A percentile compares a stretch with the other conserved stretches of the same genome.
These are phyloP conservation scores for Begonia fuchsioides DNA, from an alignment of 306 rosid genomes.

Conservation along the genomic window DNA sequence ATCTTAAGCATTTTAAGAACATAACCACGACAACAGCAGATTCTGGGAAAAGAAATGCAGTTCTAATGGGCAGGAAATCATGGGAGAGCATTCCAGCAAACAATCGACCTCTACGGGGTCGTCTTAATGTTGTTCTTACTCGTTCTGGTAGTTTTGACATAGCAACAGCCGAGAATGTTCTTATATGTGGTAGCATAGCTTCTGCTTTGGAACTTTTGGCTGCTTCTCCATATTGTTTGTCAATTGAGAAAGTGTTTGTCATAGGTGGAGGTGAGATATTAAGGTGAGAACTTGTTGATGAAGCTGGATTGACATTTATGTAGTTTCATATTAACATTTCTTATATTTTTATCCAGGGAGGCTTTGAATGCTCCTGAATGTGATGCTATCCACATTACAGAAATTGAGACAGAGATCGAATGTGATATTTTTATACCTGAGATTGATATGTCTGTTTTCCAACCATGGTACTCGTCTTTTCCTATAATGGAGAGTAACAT, in stretches of 20 bases:
- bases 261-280: conserved; percentile 81
- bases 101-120: conserved; percentile 63
- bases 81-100: conserved; percentile 76
- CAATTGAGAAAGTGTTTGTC: conserved; percentile 90
- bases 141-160: conserved; percentile 90
- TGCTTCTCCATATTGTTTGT: conserved; percentile 71
- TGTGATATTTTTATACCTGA: conserved; percentile 73
- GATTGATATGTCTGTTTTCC: conserved; percentile 60
- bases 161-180: conserved; percentile 86
- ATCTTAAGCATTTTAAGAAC: conserved; percentile 57
- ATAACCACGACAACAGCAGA: conserved; percentile 56
- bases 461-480: conserved; percentile 84
- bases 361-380: conserved; percentile 77
- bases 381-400: conserved; percentile 82
- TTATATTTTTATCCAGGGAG: conserved; percentile 45
- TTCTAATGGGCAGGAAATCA: conserved; percentile 89
- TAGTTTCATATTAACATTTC: conserved; percentile 8
- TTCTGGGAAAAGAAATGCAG: conserved; percentile 69
- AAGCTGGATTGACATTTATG: conserved; percentile 6
- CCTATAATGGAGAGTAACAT: conserved; percentile 58
- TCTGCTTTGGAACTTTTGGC: conserved; percentile 91
- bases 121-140: conserved; percentile 86
- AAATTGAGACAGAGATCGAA: conserved; percentile 55
- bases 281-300: conserved; percentile 26
- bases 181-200: conserved; percentile 67